Evolutionary conservation across 2,329 filamentous ascomycete species (phyloP).

Genomic region (Trichophaea hybrida): DNA sequence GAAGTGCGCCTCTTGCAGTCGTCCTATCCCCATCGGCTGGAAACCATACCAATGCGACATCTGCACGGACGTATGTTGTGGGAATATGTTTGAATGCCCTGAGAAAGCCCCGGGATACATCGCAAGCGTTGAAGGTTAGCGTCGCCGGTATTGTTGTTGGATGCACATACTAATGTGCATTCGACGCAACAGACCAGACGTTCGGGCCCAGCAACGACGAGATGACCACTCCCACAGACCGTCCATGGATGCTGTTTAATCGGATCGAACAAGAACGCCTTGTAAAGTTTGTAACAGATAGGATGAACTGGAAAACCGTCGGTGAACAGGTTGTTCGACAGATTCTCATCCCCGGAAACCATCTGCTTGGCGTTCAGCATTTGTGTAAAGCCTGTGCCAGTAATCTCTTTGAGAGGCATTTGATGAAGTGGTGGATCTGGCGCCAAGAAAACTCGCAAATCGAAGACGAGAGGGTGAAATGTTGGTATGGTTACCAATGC

Average conservation of each 20-base stretch:
- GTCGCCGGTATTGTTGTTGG: too few relatives aligned
- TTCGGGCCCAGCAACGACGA: too few relatives aligned
- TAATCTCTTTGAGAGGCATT: background rate
- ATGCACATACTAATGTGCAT: too few relatives aligned
- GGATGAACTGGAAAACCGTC: background rate
- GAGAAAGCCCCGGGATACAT: background rate
- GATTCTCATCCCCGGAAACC: background rate
- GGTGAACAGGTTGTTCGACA: background rate
- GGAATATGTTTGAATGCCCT: background rate
- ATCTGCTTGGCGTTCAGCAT: background rate
- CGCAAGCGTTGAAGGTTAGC: too few relatives aligned
- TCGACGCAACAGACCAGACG: too few relatives aligned
- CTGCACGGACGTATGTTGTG: background rate
- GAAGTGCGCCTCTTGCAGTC: constrained; percentile 7
- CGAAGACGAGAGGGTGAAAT: background rate
- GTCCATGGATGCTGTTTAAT: background rate
- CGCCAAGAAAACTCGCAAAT: background rate
- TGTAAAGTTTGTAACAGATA: background rate
- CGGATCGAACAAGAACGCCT: background rate
- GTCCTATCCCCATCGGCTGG: constrained; percentile 10
- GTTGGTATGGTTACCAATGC: background rate
- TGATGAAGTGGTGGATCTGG: constrained; percentile 4
- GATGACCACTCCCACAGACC: background rate
- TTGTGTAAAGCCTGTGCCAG: background rate
- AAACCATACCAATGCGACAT: constrained; percentile 2